These are phyloP conservation scores for Grigorovia transvaalensis DNA, from an alignment of 805 yeast species.

Conservation along the genomic window DNA sequence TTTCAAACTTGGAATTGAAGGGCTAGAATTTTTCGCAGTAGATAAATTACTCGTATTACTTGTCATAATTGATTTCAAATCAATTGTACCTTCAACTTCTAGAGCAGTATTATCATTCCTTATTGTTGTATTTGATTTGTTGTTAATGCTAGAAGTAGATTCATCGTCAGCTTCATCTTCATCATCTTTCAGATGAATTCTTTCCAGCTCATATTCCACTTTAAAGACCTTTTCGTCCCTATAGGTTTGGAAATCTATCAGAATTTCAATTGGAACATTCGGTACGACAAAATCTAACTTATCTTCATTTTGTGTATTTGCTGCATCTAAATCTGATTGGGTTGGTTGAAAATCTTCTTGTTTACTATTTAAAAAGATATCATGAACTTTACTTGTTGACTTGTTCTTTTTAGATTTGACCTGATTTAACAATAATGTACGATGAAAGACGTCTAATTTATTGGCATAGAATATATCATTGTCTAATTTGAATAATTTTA, in stretches of 20 bases:
- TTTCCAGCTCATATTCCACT: slow-evolving; percentile 4
- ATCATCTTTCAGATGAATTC: not conserved
- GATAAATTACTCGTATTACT: not conserved
- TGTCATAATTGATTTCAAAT: not conserved
- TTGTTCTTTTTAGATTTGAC: not conserved
- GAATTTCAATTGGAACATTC: slow-evolving; percentile 15
- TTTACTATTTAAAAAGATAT: not conserved
- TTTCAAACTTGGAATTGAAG: not conserved
- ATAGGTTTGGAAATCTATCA: slow-evolving; percentile 14
- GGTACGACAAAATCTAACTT: slow-evolving; percentile 9
- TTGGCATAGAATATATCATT: slow-evolving; percentile 1
- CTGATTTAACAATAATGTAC: slow-evolving; percentile 3
- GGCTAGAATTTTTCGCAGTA: not conserved
- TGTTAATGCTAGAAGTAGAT: not conserved
- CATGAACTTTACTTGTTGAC: not conserved
- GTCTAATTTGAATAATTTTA: slow-evolving; percentile 11
- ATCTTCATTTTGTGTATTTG: not conserved
- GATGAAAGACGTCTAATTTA: slow-evolving; percentile 3
- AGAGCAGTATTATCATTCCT: not conserved
- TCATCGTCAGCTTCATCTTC: slow-evolving; percentile 1
- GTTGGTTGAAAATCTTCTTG: not conserved
- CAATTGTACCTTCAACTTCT: not conserved
- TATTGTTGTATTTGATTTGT: not conserved
- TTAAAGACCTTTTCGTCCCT: slow-evolving; percentile 11
- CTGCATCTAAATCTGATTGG: not conserved